Evolutionary conservation across 805 yeast genomes (phyloP), one percentile per base, ranked within the genome.

Genomic region (Kregervanrija pseudodelftensis): DNA sequence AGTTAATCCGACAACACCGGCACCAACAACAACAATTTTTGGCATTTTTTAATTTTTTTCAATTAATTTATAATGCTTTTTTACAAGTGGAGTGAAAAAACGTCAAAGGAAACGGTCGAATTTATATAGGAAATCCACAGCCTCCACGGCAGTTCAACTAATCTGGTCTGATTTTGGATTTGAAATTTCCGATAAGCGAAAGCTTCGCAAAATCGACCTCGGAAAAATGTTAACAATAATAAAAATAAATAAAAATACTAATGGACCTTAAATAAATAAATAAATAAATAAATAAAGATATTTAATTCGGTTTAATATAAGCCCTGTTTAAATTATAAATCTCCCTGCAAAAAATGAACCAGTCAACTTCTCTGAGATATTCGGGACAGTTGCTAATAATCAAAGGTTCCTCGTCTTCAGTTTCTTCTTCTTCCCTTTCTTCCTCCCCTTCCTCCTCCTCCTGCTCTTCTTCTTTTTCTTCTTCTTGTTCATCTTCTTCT

Each of bases 261-360:
- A 14, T 32, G 10, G 11, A n/a, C 36, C 17, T n/a, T 16, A 12
- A 17, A 12, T 38, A 8, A 17, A 17, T 17, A 17, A 17, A 17
- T 17, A 17, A 17, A 17, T 17, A 17, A 5, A n/a, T 33, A 33
- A n/a, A 33, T 33, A 14, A 33, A n/a, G 14, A 33, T 37, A 31
- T 53, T 39, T 47, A 46, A 11, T 47, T 49, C 30, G 63, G 58
- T 50, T 59, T 64, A 40, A 80, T 72, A 55, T 81, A 83, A 9
- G 83, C 83, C 55, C 76, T 73, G 62, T 90, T 91, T 67, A 91
- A 68, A 49, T 76, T 73, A 57, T 83, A 79, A 47, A 91, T 85
- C 56, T 88, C 95, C 33, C 91, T 74, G 58, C 97, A 87, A 56
- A 91, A 66, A 5, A 85, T 72, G 57, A 79, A 84, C 98, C 98